Evolutionary conservation across 2,329 filamentous ascomycete genomes (phyloP).

Genomic region (Aspergillus carbonarius): DNA sequence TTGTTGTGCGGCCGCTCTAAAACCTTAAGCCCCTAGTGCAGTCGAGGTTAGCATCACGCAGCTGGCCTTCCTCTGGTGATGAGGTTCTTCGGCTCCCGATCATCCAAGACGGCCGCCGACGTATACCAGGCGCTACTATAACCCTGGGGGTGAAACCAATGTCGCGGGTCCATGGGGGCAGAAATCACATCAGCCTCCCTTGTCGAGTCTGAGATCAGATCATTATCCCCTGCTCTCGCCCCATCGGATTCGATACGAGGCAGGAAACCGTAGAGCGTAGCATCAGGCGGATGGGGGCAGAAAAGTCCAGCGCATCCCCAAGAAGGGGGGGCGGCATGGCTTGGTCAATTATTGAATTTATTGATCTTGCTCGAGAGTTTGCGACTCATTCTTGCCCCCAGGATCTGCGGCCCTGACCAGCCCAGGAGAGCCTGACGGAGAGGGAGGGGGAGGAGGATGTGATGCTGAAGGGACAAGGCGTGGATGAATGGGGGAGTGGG

Average conservation of each 20-base stretch:
- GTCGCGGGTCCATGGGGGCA: neutral
- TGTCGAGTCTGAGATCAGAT: neutral
- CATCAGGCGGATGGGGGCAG: neutral
- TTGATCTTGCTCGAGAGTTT: neutral
- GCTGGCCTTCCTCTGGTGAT: neutral
- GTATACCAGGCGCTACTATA: neutral
- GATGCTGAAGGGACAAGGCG: slow-evolving; percentile 1
- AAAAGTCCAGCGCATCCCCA: neutral
- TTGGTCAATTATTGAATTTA: neutral
- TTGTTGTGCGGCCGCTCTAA: slow-evolving; percentile 2
- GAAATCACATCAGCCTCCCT: neutral
- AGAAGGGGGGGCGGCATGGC: neutral
- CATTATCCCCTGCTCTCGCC: neutral
- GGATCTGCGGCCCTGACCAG: neutral
- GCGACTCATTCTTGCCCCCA: neutral
- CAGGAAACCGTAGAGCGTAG: neutral
- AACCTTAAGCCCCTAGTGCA: slow-evolving; percentile 1
- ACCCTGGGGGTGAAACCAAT: neutral
- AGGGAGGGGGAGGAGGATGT: slow-evolving; percentile 2
- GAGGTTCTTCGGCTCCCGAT: neutral
- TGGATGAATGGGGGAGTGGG: slow-evolving; percentile 5
- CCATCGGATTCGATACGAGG: neutral
- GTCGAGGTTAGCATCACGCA: neutral
- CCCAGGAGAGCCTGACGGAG: neutral
- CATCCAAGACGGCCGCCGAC: neutral